These are phyloP conservation scores for Neurospora sp. DNA, from an alignment of 495 filamentous ascomycete genomes.

Conservation along the genomic window DNA sequence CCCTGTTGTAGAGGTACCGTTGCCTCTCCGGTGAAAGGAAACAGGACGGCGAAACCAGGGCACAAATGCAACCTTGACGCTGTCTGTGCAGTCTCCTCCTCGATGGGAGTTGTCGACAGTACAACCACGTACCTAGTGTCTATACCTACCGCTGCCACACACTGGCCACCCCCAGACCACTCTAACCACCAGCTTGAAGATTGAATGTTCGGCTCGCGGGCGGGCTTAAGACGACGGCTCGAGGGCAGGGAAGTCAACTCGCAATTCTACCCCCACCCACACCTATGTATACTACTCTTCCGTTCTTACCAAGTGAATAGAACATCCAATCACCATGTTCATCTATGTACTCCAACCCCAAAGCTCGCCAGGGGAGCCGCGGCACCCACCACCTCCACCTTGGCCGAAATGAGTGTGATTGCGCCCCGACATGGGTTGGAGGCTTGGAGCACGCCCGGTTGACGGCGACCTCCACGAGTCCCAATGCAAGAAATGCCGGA, in stretches of 20 bases:
- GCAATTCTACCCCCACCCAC: background rate
- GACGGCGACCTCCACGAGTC: background rate
- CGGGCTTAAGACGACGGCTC: background rate
- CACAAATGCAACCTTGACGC: background rate
- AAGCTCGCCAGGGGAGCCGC: background rate
- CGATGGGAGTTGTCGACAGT: background rate
- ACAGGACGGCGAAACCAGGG: background rate
- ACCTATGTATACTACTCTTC: background rate
- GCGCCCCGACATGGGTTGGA: background rate
- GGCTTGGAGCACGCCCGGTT: background rate
- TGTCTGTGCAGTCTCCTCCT: background rate
- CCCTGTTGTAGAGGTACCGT: background rate
- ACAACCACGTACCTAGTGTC: background rate
- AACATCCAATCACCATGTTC: background rate
- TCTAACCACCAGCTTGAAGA: background rate
- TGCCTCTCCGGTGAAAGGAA: background rate
- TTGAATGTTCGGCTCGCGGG: background rate
- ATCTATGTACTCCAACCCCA: background rate
- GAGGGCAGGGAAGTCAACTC: background rate
- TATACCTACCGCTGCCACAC: background rate
- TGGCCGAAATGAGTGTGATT: background rate
- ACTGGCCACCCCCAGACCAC: background rate
- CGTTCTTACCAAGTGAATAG: background rate
- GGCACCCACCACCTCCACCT: background rate
- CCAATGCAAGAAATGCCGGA: background rate